phyloP scores from a whole-genome alignment of 2,329 filamentous ascomycete species.

The Aspergillus vadensis region DNA sequence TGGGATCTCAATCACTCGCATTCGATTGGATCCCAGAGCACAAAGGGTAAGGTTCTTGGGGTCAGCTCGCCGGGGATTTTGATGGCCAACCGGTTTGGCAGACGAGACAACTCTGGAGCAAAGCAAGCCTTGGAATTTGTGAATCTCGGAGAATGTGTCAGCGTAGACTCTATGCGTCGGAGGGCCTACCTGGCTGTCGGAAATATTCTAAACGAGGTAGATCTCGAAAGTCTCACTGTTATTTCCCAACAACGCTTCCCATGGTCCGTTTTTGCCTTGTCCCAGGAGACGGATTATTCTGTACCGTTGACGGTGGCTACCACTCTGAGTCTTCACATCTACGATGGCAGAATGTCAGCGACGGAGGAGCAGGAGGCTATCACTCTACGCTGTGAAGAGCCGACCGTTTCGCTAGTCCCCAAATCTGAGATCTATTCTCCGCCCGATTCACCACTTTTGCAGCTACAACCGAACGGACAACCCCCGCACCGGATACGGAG shows the following conservation, averaged over 20 bases:
- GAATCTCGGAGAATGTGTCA: slow-evolving; percentile 76
- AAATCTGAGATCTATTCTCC: slow-evolving; percentile 35
- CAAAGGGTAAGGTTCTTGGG: slow-evolving; percentile 61
- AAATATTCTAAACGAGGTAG: slow-evolving; percentile 76
- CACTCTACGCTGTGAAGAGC: slow-evolving; percentile 37
- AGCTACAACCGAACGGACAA: slow-evolving; percentile 35
- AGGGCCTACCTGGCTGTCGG: slow-evolving; percentile 80
- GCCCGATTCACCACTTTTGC: slow-evolving; percentile 36
- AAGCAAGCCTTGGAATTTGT: slow-evolving; percentile 37
- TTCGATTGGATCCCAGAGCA: slow-evolving; percentile 33
- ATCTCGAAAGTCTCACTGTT: slow-evolving; percentile 71
- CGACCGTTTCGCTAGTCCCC: slow-evolving; percentile 26
- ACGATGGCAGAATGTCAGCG: slow-evolving; percentile 65
- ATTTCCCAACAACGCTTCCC: slow-evolving; percentile 72
- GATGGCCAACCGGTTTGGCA: slow-evolving; percentile 69
- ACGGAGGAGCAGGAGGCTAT: slow-evolving; percentile 40
- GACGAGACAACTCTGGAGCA: slow-evolving; percentile 37
- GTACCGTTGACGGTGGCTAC: slow-evolving; percentile 83
- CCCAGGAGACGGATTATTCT: slow-evolving; percentile 62
- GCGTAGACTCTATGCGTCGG: slow-evolving; percentile 67
- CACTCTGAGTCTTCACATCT: slow-evolving; percentile 75
- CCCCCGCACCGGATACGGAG: slow-evolving; percentile 43
- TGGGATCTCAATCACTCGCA: slow-evolving; percentile 69
- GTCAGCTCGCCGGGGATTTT: slow-evolving; percentile 69
- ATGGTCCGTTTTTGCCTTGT: slow-evolving; percentile 81